These are phyloP conservation scores for Phoma herbarum DNA, from an alignment of 2,329 filamentous ascomycete species.

Conservation along the genomic window DNA sequence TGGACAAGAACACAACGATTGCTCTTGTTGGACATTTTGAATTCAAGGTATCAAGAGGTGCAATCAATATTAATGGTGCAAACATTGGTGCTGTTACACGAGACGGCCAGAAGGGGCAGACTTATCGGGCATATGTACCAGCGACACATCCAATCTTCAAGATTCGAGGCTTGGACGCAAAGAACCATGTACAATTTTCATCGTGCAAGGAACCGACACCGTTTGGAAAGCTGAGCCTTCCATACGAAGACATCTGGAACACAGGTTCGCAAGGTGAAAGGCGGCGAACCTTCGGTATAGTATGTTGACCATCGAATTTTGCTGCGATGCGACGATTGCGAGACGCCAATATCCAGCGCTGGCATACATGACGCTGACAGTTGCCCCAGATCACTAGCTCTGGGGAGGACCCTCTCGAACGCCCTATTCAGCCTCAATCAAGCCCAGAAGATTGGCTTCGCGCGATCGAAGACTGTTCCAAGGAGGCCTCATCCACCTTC, in stretches of 20 bases:
- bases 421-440: slow-evolving; percentile 52
- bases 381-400: slow-evolving; percentile 39
- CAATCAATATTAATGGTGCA: slow-evolving; percentile 72
- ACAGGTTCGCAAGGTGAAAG: slow-evolving; percentile 43
- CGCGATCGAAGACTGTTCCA: slow-evolving; percentile 48
- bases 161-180: slow-evolving; percentile 65
- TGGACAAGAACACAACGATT: slow-evolving; percentile 48
- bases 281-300: slow-evolving; percentile 44
- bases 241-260: slow-evolving; percentile 74
- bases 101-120: slow-evolving; percentile 24
- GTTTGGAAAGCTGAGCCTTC: slow-evolving; percentile 69
- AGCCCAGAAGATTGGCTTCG: slow-evolving; percentile 68
- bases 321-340: not conserved
- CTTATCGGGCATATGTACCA: slow-evolving; percentile 69
- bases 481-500: slow-evolving; percentile 59
- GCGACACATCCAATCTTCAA: slow-evolving; percentile 75
- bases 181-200: slow-evolving; percentile 58
- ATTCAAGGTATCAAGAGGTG: slow-evolving; percentile 67
- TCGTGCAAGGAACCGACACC: slow-evolving; percentile 59
- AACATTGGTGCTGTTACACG: slow-evolving; percentile 59
- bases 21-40: slow-evolving; percentile 71
- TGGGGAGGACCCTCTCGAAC: slow-evolving; percentile 35
- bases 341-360: not conserved
- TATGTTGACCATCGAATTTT: slow-evolving; percentile 31
- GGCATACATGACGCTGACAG: slow-evolving; percentile 10